Percentiles rank a stretch among this genome's conserved stretches.
phyloP scores from a whole-genome alignment of 176 grass and related monocot species.

The Oryza glumipatula region DNA sequence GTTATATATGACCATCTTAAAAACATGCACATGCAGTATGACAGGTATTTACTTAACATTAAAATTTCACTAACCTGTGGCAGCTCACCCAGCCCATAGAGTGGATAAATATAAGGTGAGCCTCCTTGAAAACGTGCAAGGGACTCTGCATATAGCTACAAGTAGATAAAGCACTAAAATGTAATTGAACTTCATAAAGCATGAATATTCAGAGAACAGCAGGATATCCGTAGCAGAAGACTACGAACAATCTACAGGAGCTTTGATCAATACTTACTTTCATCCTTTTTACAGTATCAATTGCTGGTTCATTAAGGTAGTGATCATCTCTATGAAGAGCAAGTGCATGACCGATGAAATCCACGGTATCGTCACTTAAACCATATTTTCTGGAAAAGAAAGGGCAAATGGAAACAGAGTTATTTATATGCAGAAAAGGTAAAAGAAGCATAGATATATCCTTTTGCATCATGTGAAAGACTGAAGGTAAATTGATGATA shows the following conservation, averaged over 20 bases:
- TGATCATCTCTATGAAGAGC: slow-evolving; percentile 90
- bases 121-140: slow-evolving; percentile 89
- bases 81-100: slow-evolving; percentile 91
- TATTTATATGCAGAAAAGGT: slow-evolving; percentile 23
- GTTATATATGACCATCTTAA: slow-evolving; percentile 28
- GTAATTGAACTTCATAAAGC: slow-evolving; percentile 16
- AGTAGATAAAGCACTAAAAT: slow-evolving; percentile 29
- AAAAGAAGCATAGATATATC: slow-evolving; percentile 3
- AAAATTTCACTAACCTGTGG: slow-evolving; percentile 66
- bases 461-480: slow-evolving; percentile 3
- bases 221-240: not conserved
- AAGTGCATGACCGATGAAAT: slow-evolving; percentile 87
- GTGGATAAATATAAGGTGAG: slow-evolving; percentile 94
- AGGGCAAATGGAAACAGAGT: slow-evolving; percentile 22
- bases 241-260: not conserved
- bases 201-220: slow-evolving; percentile 1
- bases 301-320: slow-evolving; percentile 78
- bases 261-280: slow-evolving; percentile 57
- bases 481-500: not conserved
- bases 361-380: slow-evolving; percentile 81
- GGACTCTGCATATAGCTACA: slow-evolving; percentile 83
- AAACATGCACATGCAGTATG: slow-evolving; percentile 21
- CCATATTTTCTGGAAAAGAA: slow-evolving; percentile 71
- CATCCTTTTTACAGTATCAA: slow-evolving; percentile 95
- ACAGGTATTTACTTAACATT: slow-evolving; percentile 12